A percentile compares a stretch with the other conserved stretches of the same genome.
Evolutionary conservation across 2,329 filamentous ascomycete genomes (phyloP).

Genomic region (Pleomassaria siparia): DNA sequence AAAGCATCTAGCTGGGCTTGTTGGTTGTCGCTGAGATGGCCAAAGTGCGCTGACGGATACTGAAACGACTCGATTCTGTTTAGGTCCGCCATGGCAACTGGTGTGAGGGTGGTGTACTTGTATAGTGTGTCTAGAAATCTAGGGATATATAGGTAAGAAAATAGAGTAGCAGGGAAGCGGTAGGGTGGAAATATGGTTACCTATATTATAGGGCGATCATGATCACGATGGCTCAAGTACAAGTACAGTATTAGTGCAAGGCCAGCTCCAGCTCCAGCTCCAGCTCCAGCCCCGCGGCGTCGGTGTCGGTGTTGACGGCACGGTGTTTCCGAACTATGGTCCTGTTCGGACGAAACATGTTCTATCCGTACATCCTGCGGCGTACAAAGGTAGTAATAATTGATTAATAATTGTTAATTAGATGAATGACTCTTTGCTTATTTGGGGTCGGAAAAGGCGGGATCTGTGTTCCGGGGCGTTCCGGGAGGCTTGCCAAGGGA

Average conservation of each 20-base stretch:
- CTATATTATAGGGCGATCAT: not conserved
- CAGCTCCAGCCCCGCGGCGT: not conserved
- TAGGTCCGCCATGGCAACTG: constrained; percentile 36
- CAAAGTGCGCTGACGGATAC: constrained; percentile 78
- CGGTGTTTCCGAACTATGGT: not conserved
- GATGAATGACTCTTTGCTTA: too few species aligned
- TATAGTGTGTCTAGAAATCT: not conserved
- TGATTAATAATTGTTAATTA: too few species aligned
- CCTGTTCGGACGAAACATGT: not conserved
- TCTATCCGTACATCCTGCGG: not conserved
- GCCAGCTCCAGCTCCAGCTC: too few species aligned
- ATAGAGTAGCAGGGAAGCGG: constrained; percentile 8
- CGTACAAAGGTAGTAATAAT: too few species aligned
- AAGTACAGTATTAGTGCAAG: too few species aligned
- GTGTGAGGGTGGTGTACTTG: not conserved
- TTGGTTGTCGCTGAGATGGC: constrained; percentile 72
- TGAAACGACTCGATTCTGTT: constrained; percentile 45
- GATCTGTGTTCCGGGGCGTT: constrained; percentile 16
- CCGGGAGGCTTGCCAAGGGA: constrained; percentile 16
- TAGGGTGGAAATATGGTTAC: constrained; percentile 3
- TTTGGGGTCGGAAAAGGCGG: too few species aligned
- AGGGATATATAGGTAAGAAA: constrained; percentile 3
- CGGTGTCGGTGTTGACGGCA: not conserved
- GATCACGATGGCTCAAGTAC: too few species aligned
- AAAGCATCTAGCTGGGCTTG: constrained; percentile 68